Evolutionary conservation across 169 alveolate species (phyloP).

Genomic region (Miamiensis avidus): DNA sequence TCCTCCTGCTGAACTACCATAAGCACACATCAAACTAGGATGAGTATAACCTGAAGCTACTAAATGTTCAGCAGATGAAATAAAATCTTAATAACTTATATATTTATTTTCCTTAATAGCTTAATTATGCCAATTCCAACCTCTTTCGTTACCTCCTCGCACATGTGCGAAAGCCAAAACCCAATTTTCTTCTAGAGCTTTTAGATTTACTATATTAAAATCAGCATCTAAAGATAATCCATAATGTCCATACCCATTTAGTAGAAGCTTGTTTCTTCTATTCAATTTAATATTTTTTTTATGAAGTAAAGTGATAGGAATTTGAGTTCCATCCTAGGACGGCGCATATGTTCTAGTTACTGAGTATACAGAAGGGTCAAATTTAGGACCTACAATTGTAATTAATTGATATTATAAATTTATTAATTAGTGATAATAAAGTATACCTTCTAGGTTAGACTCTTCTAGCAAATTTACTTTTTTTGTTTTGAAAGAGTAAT

Average conservation of each 20-base stretch:
- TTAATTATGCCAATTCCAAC: slow-evolving; percentile 71
- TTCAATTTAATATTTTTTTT: slow-evolving; percentile 45
- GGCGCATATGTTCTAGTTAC: slow-evolving; percentile 55
- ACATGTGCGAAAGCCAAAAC: slow-evolving; percentile 75
- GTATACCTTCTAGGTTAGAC: slow-evolving; percentile 37
- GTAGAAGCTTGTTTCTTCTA: slow-evolving; percentile 56
- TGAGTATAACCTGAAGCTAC: slow-evolving; percentile 65
- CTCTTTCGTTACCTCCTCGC: slow-evolving; percentile 82
- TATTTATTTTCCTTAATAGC: slow-evolving; percentile 61
- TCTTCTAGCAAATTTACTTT: slow-evolving; percentile 21
- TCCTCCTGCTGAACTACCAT: slow-evolving; percentile 82
- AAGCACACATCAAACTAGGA: slow-evolving; percentile 70
- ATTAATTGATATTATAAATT: slow-evolving; percentile 32
- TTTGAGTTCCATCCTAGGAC: slow-evolving; percentile 60
- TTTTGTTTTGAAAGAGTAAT: slow-evolving; percentile 46
- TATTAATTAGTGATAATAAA: slow-evolving; percentile 2
- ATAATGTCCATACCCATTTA: slow-evolving; percentile 80
- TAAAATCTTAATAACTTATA: slow-evolving; percentile 57
- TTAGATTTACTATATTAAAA: slow-evolving; percentile 45
- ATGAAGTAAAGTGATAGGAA: slow-evolving; percentile 66
- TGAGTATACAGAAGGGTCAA: slow-evolving; percentile 39
- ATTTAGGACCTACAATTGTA: slow-evolving; percentile 52
- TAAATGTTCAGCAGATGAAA: slow-evolving; percentile 60
- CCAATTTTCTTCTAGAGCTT: slow-evolving; percentile 81
- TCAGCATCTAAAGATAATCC: slow-evolving; percentile 57